Evolutionary conservation across 1,284 basidiomycete genomes (phyloP), one percentile per base, ranked within the genome.

Genomic region (Xerocomus nothofagi): DNA sequence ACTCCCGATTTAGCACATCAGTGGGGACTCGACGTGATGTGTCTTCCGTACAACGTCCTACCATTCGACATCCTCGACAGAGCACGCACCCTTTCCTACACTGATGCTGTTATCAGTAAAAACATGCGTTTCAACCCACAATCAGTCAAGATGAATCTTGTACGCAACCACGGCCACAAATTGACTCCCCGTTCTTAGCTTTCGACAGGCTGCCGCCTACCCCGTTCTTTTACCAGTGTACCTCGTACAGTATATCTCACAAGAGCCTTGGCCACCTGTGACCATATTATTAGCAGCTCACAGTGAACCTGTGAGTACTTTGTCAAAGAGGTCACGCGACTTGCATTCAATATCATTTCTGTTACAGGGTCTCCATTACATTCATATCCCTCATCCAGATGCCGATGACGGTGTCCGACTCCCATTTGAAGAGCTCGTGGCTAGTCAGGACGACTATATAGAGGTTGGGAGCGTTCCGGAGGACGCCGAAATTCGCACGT

Each of bases 151-250:
- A 57, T 48, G 27, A 66, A 61, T 24, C 59, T 72, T 38, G 73
- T 75, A 52, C 44, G 61, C 48, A 49, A 24, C 40, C 38, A 44
- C 50, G 29, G 14, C 30, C 37, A 17, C 36, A 26, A 15, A 29
- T 33, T 30, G 27, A 42, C 30, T 11, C 17, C 27, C 17, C 6
- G 14, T 54, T 39, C 52, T 52, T 23, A 56, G 38, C 37, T 24
- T 39, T 51, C 17, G 36, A 49, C 49, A 75, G 73, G 55, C 69
- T 1, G 71, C 74, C 12, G 71, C 70, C 30, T 75, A 73, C 49
- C 74, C 74, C 2, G 61, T 77, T 39, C 68, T 77, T 34, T 55
- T 76, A 1, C 74, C 74, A 11, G 59, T 72, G 4, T 76, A 76
- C 49, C 54, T 76, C 8, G 56, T 60, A 14, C 67, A 71, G 39